Base-by-base conservation (phyloP, 129 eudicot genomes). In the Artemisia tridentata region DNA sequence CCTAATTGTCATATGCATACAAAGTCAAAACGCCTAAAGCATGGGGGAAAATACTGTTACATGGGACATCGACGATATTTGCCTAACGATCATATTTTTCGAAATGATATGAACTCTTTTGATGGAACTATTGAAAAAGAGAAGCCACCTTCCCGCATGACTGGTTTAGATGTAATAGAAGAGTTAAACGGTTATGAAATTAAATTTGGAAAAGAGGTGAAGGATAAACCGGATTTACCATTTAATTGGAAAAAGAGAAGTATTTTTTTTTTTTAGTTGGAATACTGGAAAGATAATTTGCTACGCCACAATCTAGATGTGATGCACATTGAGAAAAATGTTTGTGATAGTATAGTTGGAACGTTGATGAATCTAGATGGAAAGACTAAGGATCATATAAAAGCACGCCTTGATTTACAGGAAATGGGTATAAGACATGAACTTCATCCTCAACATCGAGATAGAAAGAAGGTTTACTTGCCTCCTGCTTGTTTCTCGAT, bases 321-420 rank as follows among this genome's bases (percentile, higher is more conserved):
- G 52, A 70, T 56, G 75, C 64, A 54, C 43, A 70, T 55, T 58
- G 56, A 57, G 41, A 71, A 57, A 21, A 71, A 71, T 38, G 54
- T 57, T 41, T 57, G 65, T 45, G 45, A 57, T 13, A 71, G 45
- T 43, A 6, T 71, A 13, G 19, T 71, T 71, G 66, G 56, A 14
- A 57, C 46, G 3, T 71, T 71, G 43, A 57, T 71, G 67, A 58
- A 71, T 71, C 15, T 57, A 31, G 73, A 68, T 68, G 63, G 63
- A 53, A 69, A 69, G 34, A 67, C 45, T 7, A 67, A 67, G 2
- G n/a, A n/a, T n/a, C n/a, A n/a, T n/a, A n/a, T n/a, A n/a, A n/a
- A n/a, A n/a, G n/a, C n/a, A n/a, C n/a, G n/a, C n/a, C n/a, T n/a
- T n/a, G n/a, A n/a, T n/a, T n/a, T n/a, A n/a, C n/a, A n/a, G n/a